phyloP scores from a whole-genome alignment of 495 filamentous ascomycete species.

The Pyronema omphalodes region DNA sequence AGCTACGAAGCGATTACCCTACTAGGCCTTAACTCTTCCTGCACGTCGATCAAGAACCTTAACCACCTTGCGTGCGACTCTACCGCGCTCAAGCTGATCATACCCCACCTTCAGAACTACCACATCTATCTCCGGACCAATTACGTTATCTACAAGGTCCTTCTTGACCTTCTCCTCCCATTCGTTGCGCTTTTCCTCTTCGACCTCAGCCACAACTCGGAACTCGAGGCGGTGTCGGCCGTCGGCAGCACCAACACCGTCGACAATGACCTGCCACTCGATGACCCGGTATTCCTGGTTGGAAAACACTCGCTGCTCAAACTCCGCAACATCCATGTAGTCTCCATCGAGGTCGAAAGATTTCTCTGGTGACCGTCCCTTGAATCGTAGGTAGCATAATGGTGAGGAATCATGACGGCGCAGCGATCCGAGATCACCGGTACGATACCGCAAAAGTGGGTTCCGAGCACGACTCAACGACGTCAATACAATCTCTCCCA shows the following conservation, averaged over 20 bases:
- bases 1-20: too few relatives aligned
- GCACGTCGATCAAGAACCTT: conserved; percentile 19
- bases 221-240: conserved; percentile 9
- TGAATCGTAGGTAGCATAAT: neutral
- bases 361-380: neutral
- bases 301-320: conserved; percentile 14
- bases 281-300: conserved; percentile 19
- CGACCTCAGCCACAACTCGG: conserved; percentile 9
- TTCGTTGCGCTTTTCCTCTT: conserved; percentile 3
- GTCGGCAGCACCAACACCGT: conserved; percentile 1
- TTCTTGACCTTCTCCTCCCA: conserved; percentile 1
- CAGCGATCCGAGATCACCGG: conserved; percentile 27
- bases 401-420: conserved; percentile 15
- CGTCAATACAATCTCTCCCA: conserved; percentile 25
- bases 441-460: conserved; percentile 27
- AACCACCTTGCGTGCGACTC: conserved; percentile 15
- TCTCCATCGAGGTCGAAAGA: neutral
- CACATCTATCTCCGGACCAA: neutral
- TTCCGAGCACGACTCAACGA: conserved; percentile 27
- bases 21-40: too few relatives aligned
- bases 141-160: neutral
- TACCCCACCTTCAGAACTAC: conserved; percentile 5
- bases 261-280: conserved; percentile 27
- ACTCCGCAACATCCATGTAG: conserved; percentile 8
- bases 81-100: conserved; percentile 12